phyloP scores from a whole-genome alignment of 768 basidiomycete genomes.

The Astraeus odoratus region DNA sequence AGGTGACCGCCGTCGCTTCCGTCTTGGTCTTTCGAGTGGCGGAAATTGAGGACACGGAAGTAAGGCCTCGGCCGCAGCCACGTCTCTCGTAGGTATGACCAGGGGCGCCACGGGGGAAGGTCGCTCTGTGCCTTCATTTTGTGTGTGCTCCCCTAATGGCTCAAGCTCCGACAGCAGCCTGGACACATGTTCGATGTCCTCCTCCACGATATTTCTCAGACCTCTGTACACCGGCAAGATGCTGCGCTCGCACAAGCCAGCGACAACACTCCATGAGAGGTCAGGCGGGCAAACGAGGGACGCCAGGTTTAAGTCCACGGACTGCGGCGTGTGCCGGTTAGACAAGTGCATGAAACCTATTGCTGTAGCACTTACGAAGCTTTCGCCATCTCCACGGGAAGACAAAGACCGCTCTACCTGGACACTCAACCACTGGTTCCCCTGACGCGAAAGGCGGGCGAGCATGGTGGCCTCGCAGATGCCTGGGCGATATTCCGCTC shows the following conservation, averaged over 20 bases:
- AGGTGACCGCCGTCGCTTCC: constrained; percentile 11
- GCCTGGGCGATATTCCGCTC: too few species aligned
- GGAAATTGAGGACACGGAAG: not conserved
- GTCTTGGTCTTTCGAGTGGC: constrained; percentile 5
- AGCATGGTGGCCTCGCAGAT: constrained; percentile 11
- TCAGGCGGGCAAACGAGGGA: constrained; percentile 7
- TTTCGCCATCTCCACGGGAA: constrained; percentile 1
- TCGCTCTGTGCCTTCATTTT: not conserved
- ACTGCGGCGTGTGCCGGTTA: constrained; percentile 5
- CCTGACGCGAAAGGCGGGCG: constrained; percentile 7
- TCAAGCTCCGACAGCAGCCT: constrained; percentile 38
- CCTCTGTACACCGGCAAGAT: constrained; percentile 29
- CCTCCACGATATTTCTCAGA: constrained; percentile 28
- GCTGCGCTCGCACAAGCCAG: constrained; percentile 23
- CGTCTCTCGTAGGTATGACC: not conserved
- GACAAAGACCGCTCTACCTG: constrained; percentile 6
- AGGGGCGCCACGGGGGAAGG: not conserved
- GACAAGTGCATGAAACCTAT: not conserved
- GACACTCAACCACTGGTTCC: constrained; percentile 7
- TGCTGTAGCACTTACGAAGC: constrained; percentile 6
- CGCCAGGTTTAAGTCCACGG: constrained; percentile 8
- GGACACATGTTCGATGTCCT: constrained; percentile 38
- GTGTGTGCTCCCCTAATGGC: constrained; percentile 9
- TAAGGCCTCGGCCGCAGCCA: not conserved
- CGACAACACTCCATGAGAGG: constrained; percentile 22